Conservation (phyloP, 2,329 filamentous ascomycete species). For the Venturiaceae sp. region DNA sequence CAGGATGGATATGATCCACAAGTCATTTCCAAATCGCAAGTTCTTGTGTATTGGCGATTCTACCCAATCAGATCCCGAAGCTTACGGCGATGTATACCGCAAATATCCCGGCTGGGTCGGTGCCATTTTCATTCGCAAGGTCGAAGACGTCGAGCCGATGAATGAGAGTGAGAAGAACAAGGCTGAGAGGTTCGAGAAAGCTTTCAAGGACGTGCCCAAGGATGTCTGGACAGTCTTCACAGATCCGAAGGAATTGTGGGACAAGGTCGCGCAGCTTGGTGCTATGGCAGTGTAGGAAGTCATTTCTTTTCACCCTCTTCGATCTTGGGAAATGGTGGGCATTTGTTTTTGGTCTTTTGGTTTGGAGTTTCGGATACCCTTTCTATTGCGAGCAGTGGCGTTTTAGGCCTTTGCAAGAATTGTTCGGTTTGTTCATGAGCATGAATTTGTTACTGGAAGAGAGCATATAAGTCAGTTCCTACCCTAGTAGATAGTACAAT, state of each 20-base stretch:
- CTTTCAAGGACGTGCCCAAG: constrained; percentile 65
- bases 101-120: constrained; percentile 66
- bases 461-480: background rate
- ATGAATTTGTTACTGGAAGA: background rate
- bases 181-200: constrained; percentile 68
- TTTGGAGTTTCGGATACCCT: background rate
- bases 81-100: constrained; percentile 70
- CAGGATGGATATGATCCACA: constrained; percentile 66
- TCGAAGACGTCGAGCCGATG: constrained; percentile 63
- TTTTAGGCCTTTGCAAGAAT: background rate
- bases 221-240: constrained; percentile 75
- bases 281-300: background rate
- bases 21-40: constrained; percentile 68
- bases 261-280: constrained; percentile 22
- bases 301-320: no score
- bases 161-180: constrained; percentile 59
- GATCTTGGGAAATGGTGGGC: background rate
- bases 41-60: constrained; percentile 84
- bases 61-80: constrained; percentile 84
- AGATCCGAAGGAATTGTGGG: constrained; percentile 55
- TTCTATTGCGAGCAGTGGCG: background rate
- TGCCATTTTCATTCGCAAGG: constrained; percentile 78
- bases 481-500: background rate
- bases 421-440: background rate
- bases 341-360: background rate